A percentile compares a stretch with the other conserved stretches of the same genome.
phyloP scores from a whole-genome alignment of 2,329 filamentous ascomycete species.

The Coniella vitis region DNA sequence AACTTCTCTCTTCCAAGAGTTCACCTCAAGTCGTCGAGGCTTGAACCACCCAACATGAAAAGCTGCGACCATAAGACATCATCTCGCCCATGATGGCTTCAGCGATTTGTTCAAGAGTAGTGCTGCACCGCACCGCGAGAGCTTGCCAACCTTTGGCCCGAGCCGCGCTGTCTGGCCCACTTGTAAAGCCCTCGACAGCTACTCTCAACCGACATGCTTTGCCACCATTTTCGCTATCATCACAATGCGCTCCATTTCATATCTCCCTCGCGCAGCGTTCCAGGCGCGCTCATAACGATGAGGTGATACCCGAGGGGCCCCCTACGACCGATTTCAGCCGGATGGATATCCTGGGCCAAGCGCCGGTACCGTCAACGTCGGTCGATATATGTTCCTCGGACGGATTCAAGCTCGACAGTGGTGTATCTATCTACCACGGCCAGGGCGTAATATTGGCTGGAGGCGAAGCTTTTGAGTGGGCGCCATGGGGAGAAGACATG shows the following conservation, averaged over 20 bases:
- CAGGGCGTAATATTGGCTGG: slow-evolving; percentile 72
- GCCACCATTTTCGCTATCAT: not conserved
- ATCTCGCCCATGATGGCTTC: slow-evolving; percentile 6
- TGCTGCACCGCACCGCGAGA: not conserved
- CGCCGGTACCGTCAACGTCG: slow-evolving; percentile 70
- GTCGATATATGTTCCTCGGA: slow-evolving; percentile 76
- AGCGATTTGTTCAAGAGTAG: slow-evolving; percentile 1
- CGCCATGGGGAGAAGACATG: slow-evolving; percentile 58
- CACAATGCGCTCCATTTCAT: slow-evolving; percentile 12
- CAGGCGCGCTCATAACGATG: slow-evolving; percentile 20
- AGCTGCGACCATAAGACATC: not conserved
- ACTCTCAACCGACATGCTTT: not conserved
- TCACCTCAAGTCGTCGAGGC: slow-evolving; percentile 6
- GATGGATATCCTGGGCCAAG: slow-evolving; percentile 72
- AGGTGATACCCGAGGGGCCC: slow-evolving; percentile 25
- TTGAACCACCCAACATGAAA: slow-evolving; percentile 10
- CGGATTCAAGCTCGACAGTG: slow-evolving; percentile 83
- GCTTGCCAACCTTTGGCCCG: not conserved
- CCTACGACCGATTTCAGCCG: slow-evolving; percentile 58
- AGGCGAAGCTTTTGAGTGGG: slow-evolving; percentile 85
- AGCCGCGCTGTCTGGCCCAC: not conserved
- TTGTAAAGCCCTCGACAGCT: not conserved
- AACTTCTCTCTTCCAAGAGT: not conserved
- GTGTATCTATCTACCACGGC: slow-evolving; percentile 61
- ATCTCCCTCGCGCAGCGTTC: not conserved